Evolutionary conservation across 2,329 filamentous ascomycete species (phyloP), one percentile per base, ranked within the genome.

Genomic region (Penicillium hordei): DNA sequence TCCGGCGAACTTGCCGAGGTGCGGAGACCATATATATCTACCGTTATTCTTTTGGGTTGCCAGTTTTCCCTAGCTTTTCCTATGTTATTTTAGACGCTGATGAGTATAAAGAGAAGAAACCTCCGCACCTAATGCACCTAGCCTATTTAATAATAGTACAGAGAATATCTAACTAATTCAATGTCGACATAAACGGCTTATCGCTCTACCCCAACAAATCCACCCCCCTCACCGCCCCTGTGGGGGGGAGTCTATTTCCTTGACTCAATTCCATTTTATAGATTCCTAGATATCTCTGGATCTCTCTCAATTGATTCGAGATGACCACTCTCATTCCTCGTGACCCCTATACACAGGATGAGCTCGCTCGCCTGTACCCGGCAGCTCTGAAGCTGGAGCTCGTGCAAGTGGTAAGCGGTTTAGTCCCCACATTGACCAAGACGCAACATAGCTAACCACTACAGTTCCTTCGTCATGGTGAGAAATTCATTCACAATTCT

Each of bases 321-420:
- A 97, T 97, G 93, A 89, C 93, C 13, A 88, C 88, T 40, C 82
- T 96, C 44, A 77, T 83, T 44, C 90, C 90, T 48, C 86, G 91
- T 57, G 79, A 83, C 56, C 86, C 90, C 0, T 97, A 97, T 78
- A 87, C 88, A 44, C 79, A 87, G 64, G 87, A 90, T 59, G 93
- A 97, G 82, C 85, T 97, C 49, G 81, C 83, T 43, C 80, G 81
- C 68, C 86, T 97, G 58, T 99, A 97, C 78, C 94, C 94, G 1
- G 77, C 86, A 55, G 81, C 83, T 44, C 82, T 99, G 58, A 84
- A 93, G 72, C 85, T 99, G 36, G 89, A 94, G 72, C 86, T 94
- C 59, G 94, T 97, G 49, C 94, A 99, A 78, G 83, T 97, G 67
- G 83, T 87, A 71, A 69, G 82, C 72, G 39, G 55, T 36, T 12